Base-by-base conservation (phyloP, 257 asterid species). In the Osmanthus fragrans region DNA sequence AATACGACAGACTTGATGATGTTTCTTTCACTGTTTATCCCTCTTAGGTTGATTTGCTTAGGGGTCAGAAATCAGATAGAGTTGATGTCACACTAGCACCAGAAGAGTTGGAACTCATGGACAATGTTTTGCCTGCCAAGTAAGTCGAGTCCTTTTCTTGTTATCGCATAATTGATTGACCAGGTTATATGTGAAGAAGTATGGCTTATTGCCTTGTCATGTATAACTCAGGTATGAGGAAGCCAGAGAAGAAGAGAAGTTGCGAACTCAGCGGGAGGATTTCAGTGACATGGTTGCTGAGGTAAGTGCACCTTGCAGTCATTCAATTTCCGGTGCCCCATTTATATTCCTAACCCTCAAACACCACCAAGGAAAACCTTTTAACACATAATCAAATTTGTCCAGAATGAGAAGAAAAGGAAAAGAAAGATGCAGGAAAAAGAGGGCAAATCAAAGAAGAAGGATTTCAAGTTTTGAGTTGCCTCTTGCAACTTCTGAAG, bases 261-360 rank as follows among this genome's bases (percentile, higher is more conserved):
- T 87, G 81, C 91, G 94, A 9, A 91, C 84, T 54, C 97, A 95
- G 86, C 84, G 89, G 29, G 98, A 95, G 91, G 98, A 95, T 85
- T 95, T 95, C 87, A 95, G 98, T 78, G 99, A 95, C 85, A 90
- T 95, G 98, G 99, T 95, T 75, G 98, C 97, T 6, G 99, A 93
- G 97, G 99, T 95, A 36, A 21, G 65, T 66, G 25, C 39, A 37
- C 39, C 19, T 51, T 37, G 34, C 36, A 78, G 8, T 76, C 5
- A 51, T 19, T 49, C 16, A 19, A 70, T 58, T 49, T 25, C 12
- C 3, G 3, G 0, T 33, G 3, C 33, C 49, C 4, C 5, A 36
- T 8, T 37, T 16, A 21, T 69, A 69, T 12, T 77, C 37, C 4
- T 33, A 7, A 12, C 25, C 45, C 12, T 47, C 7, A 37, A 21